A percentile compares a stretch with the other conserved stretches of the same genome.
Evolutionary conservation across 2,329 filamentous ascomycete genomes (phyloP).

Genomic region (Paramyrothecium roridum): DNA sequence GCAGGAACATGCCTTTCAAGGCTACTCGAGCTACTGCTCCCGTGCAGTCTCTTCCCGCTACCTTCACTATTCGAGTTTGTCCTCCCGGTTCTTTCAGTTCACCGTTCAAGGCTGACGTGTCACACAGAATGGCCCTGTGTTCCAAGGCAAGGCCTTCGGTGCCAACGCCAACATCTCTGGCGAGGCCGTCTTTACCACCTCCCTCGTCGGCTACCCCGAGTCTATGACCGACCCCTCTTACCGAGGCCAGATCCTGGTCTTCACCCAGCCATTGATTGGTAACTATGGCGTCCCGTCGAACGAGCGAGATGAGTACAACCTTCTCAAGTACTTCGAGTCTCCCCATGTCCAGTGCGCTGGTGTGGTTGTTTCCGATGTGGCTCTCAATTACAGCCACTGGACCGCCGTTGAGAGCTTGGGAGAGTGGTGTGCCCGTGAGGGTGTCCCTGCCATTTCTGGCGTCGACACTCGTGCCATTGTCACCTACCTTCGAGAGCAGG

Average conservation of each 20-base stretch:
- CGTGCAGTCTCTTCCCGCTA: constrained; percentile 61
- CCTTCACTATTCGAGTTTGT: constrained; percentile 86
- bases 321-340: constrained; percentile 97
- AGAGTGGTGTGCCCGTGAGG: constrained; percentile 94
- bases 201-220: constrained; percentile 95
- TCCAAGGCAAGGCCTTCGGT: constrained; percentile 94
- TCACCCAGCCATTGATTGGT: constrained; percentile 95
- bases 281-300: constrained; percentile 96
- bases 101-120: no score
- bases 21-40: constrained; percentile 60
- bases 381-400: constrained; percentile 95
- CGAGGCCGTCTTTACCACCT: constrained; percentile 98
- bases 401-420: constrained; percentile 92
- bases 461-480: constrained; percentile 97
- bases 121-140: constrained; percentile 81
- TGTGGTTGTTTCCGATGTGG: constrained; percentile 93
- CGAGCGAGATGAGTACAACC: constrained; percentile 79
- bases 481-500: constrained; percentile 91
- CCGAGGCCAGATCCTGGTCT: constrained; percentile 93
- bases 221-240: constrained; percentile 87
- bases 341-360: constrained; percentile 95
- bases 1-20: constrained; percentile 62
- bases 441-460: constrained; percentile 91
- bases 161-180: constrained; percentile 96
- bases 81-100: background rate